phyloP scores from a whole-genome alignment of 768 basidiomycete genomes.

The Boletales sp. region DNA sequence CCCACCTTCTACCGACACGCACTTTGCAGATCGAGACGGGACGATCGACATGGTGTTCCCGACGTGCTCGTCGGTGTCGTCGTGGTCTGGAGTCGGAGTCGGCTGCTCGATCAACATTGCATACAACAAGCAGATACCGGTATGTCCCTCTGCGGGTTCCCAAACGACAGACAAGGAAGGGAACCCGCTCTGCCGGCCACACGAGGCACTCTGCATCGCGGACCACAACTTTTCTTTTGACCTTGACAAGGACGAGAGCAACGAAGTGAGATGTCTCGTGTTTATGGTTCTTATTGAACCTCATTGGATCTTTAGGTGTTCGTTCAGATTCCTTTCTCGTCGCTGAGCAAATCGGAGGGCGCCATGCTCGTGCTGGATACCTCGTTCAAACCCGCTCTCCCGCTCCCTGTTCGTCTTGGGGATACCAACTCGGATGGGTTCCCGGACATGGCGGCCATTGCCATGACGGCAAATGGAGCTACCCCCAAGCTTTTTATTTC shows the following conservation, averaged over 20 bases:
- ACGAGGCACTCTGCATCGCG: conserved; percentile 74
- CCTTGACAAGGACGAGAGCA: conserved; percentile 46
- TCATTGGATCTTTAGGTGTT: conserved; percentile 47
- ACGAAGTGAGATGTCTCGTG: conserved; percentile 40
- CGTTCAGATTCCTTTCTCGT: conserved; percentile 59
- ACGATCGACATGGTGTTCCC: conserved; percentile 95
- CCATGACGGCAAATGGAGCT: conserved; percentile 41
- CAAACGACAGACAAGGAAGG: conserved; percentile 46
- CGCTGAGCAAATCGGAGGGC: conserved; percentile 49
- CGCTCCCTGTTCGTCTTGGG: conserved; percentile 76
- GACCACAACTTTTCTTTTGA: conserved; percentile 83
- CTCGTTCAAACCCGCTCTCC: conserved; percentile 61
- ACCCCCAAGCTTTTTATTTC: conserved; percentile 64
- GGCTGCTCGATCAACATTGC: conserved; percentile 87
- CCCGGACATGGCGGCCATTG: conserved; percentile 75
- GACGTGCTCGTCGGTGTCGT: conserved; percentile 71
- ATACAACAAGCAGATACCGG: conserved; percentile 85
- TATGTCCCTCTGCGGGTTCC: conserved; percentile 63
- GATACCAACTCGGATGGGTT: conserved; percentile 94
- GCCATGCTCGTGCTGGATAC: conserved; percentile 71
- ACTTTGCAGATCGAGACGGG: conserved; percentile 77
- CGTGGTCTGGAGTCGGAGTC: conserved; percentile 64
- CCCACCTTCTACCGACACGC: conserved; percentile 5
- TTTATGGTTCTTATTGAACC: background rate
- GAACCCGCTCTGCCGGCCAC: conserved; percentile 62